Base-by-base conservation (phyloP, 2,329 filamentous ascomycete genomes). In the Mycosphaerella sp. region DNA sequence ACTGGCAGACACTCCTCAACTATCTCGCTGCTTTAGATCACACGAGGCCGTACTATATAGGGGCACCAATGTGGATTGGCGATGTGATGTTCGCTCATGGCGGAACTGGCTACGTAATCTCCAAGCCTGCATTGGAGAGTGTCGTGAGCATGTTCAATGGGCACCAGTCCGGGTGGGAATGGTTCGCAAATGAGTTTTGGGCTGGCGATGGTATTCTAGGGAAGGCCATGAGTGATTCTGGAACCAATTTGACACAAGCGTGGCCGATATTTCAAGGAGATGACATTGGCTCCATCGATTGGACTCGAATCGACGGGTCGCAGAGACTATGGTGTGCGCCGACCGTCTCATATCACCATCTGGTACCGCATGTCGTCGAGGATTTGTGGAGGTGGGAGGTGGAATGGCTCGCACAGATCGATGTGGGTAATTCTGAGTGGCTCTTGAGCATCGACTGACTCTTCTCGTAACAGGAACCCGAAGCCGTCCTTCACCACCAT, bases 1-100 rank as follows among this genome's bases (percentile, higher is more conserved):
- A 78, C 6, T 78, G 79, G 72, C 67, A 73, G 38, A 78, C 77
- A 12, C 45, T 73, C 11, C 59, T 75, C 23, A 68, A 71, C 31
- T 74, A 74, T 66, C 57, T 72, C 6, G 57, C 60, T 34, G 60
- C 68, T 10, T 63, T 75, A 6, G 71, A 75, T 51, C 67, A 67
- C 34, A 65, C 67, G n/a, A 71, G 72, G 34, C 66, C 69, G 2
- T 68, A 73, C 55, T 75, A 75, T 54, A 66, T 67, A n/a, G 74
- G 74, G 34, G 69, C 68, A 0, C 70, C 69, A 10, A 62, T 66
- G 11, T 66, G 63, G 53, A 67, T 73, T 57, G 67, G 67, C 39
- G 59, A 67, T 7, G 56, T 70, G 0, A 58, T 66, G 2, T 71
- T 73, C 32, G 73, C 69, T 1, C 73, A 75, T 49, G 67, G 69